phyloP scores from a whole-genome alignment of 1,284 basidiomycete genomes.

The Ceratobasidium sp. region DNA sequence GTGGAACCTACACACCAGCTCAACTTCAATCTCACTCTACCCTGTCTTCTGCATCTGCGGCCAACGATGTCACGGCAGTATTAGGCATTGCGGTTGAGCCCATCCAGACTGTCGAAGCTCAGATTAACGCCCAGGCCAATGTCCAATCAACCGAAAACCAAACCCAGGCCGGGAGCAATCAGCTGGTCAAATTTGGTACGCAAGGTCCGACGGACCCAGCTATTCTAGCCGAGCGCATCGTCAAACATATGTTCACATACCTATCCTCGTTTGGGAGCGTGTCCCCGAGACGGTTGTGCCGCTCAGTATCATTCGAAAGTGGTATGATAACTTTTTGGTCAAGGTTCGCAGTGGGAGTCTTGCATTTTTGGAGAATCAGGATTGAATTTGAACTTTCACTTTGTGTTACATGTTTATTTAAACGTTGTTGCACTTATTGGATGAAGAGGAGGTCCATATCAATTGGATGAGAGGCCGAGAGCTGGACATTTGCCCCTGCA shows the following conservation, averaged over 20 bases:
- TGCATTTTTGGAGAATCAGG: conserved; percentile 75
- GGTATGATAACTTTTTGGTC: conserved; percentile 81
- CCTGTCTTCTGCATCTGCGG: conserved; percentile 56
- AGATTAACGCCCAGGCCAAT: conserved; percentile 54
- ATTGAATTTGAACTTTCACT: conserved; percentile 47
- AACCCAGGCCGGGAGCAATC: conserved; percentile 3
- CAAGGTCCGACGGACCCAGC: conserved; percentile 48
- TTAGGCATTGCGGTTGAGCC: conserved; percentile 77
- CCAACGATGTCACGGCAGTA: conserved; percentile 64
- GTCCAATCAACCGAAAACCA: conserved; percentile 30
- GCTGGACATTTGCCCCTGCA: not conserved
- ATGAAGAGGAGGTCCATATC: conserved; percentile 35
- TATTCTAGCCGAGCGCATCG: conserved; percentile 66
- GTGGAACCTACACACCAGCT: conserved; percentile 64
- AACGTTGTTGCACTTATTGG: not conserved
- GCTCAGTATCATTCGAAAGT: conserved; percentile 75
- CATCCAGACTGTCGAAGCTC: conserved; percentile 61
- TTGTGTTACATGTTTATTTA: not conserved
- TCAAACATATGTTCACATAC: conserved; percentile 83
- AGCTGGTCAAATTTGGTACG: not conserved
- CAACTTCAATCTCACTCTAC: conserved; percentile 60
- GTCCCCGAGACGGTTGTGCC: conserved; percentile 72
- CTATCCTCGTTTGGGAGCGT: conserved; percentile 73
- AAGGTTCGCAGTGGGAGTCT: conserved; percentile 75
- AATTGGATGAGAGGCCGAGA: conserved; percentile 33